Evolutionary conservation across 768 basidiomycete genomes (phyloP), one percentile per base, ranked within the genome.

Genomic region (Auricularia cornea): DNA sequence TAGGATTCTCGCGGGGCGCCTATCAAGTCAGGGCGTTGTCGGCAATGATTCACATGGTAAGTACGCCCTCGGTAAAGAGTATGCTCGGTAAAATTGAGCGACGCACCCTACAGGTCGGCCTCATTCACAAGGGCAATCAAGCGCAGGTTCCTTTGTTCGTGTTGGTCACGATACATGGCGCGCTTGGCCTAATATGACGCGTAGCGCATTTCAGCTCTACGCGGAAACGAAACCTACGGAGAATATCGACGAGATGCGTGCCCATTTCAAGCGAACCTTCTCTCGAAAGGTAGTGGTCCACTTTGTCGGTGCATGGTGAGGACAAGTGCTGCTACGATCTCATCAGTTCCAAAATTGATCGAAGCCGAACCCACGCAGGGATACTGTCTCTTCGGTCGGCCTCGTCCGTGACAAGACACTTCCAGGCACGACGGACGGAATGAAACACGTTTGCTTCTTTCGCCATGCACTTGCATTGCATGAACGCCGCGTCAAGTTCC

Each of bases 401-500:
- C 14, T 79, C 3, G 51, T 72, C 3, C 68, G 78, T 44, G 66
- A 62, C 14, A 70, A 65, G 18, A 70, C 64, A 23, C 63, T 79
- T 10, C 78, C 80, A 10, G 66, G 63, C 28, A 76, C 76, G 8
- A 71, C 38, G 38, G 38, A 70, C n/a, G 64, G 63, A 6, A 68
- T 69, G 1, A 67, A 74, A 35, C 75, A 79, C 59, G 70, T 80
- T 6, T 78, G 77, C 51, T 73, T 72, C 54, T 81, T 81, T 62
- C 75, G 80, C 8, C 80, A 81, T 67, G 80, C 79, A 1, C 69
- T 81, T 3, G 80, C 81, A 0, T 69, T 81, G 30, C 80, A 81
- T 62, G 81, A 81, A 56, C 71, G 76, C 29, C 75, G 81, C 8
- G 79, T 81, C 48, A 81, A 80, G 59, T 81, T 80, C 64, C 63